phyloP scores from a whole-genome alignment of 108 stramenopile species.

The Nitzschia sp. region DNA sequence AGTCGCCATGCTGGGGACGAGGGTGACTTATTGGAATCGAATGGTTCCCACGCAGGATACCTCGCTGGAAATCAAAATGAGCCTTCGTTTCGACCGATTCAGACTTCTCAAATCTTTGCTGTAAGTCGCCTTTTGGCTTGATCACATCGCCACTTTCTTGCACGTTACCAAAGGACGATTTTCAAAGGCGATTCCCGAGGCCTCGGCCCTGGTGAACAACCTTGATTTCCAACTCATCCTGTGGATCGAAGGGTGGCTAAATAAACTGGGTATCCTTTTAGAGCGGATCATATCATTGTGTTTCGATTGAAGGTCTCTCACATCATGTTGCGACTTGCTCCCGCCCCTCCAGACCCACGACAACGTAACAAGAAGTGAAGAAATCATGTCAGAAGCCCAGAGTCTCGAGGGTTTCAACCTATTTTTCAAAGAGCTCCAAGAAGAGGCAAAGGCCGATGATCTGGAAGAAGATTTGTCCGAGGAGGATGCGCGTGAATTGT shows the following conservation, averaged over 20 bases:
- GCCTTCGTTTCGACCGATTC: background rate
- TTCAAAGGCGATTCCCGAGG: background rate
- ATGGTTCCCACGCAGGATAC: background rate
- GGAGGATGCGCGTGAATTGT: conserved; percentile 61
- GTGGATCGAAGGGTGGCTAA: conserved; percentile 29
- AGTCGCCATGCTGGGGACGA: background rate
- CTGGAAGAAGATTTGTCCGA: conserved; percentile 50
- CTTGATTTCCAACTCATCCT: background rate
- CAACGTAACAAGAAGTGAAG: too few relatives aligned
- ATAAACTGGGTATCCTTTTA: conserved; percentile 3
- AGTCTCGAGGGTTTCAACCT: conserved; percentile 33
- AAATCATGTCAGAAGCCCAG: too few relatives aligned
- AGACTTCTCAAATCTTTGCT: background rate
- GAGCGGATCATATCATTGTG: background rate
- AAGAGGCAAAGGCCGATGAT: conserved; percentile 40
- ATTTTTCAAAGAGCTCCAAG: conserved; percentile 48
- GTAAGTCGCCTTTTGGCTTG: background rate
- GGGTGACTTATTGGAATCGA: background rate
- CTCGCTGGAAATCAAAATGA: background rate
- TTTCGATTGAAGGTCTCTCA: conserved; percentile 8
- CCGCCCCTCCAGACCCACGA: too few relatives aligned
- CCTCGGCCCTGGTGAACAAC: background rate
- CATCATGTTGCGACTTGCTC: too few relatives aligned
- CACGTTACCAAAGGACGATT: conserved; percentile 27
- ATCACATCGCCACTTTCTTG: conserved; percentile 15